phyloP scores from a whole-genome alignment of 331 rosid genomes.

The Malus hybrid region DNA sequence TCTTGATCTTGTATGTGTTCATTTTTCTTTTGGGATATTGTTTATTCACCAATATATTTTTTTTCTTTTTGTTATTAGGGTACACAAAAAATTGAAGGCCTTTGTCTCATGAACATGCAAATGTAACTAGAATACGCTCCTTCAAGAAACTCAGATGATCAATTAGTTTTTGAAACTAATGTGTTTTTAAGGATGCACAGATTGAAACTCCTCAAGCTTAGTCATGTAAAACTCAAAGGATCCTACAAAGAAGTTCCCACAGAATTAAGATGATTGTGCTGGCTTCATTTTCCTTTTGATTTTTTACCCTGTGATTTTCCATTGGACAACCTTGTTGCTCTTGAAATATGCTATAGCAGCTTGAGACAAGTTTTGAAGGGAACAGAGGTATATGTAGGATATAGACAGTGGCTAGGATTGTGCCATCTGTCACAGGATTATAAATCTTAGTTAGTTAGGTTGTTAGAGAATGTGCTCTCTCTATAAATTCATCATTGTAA shows the following conservation, averaged over 20 bases:
- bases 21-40: no score
- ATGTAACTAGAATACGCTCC: not conserved
- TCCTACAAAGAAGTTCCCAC: not conserved
- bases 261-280: not conserved
- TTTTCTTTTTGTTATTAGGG: not conserved
- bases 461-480: no score
- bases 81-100: not conserved
- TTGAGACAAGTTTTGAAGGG: not conserved
- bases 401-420: no score
- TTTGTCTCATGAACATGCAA: not conserved
- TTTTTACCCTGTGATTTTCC: not conserved
- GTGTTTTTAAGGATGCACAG: not conserved
- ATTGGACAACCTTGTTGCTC: not conserved
- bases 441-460: no score
- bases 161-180: not conserved
- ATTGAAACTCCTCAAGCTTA: not conserved
- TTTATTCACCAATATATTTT: no score
- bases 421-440: no score
- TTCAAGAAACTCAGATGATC: not conserved
- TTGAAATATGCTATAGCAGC: slow-evolving; percentile 1
- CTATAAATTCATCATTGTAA: no score
- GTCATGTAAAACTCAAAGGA: not conserved
- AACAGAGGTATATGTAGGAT: not conserved
- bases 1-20: no score
- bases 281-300: not conserved